Conservation (phyloP, 1,284 basidiomycete genomes). For the Ganoderma sinense region DNA sequence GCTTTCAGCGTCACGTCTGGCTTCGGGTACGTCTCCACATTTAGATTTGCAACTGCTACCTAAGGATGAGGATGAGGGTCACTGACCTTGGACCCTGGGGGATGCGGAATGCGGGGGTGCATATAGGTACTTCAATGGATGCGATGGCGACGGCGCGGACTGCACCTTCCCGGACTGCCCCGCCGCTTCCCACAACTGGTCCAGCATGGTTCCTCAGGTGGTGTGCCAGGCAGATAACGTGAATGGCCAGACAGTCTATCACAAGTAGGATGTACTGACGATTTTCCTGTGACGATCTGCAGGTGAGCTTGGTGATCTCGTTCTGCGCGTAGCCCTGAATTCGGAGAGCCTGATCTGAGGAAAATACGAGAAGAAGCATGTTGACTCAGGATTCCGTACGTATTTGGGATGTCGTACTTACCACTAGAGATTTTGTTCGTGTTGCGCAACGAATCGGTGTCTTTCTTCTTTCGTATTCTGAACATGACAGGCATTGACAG, state of each 20-base stretch:
- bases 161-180: slow-evolving; percentile 36
- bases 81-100: background rate
- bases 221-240: slow-evolving; percentile 43
- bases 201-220: slow-evolving; percentile 40
- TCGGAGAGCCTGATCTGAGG: background rate
- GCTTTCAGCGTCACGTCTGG: slow-evolving; percentile 38
- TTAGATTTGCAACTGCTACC: too few relatives aligned
- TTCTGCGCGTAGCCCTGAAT: background rate
- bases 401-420: too few relatives aligned
- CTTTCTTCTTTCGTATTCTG: too few relatives aligned
- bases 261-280: background rate
- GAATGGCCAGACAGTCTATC: background rate
- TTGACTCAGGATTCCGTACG: too few relatives aligned
- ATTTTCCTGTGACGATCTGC: background rate
- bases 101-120: too few relatives aligned
- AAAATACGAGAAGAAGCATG: too few relatives aligned
- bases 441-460: too few relatives aligned
- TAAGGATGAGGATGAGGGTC: too few relatives aligned
- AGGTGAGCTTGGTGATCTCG: background rate
- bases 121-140: slow-evolving; percentile 38
- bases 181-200: slow-evolving; percentile 31
- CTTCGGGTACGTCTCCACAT: background rate
- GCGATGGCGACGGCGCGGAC: slow-evolving; percentile 41
- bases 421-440: too few relatives aligned
- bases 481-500: too few relatives aligned